Evolutionary conservation across 2,329 filamentous ascomycete species (phyloP).

Genomic region (Penicillium frequentans): DNA sequence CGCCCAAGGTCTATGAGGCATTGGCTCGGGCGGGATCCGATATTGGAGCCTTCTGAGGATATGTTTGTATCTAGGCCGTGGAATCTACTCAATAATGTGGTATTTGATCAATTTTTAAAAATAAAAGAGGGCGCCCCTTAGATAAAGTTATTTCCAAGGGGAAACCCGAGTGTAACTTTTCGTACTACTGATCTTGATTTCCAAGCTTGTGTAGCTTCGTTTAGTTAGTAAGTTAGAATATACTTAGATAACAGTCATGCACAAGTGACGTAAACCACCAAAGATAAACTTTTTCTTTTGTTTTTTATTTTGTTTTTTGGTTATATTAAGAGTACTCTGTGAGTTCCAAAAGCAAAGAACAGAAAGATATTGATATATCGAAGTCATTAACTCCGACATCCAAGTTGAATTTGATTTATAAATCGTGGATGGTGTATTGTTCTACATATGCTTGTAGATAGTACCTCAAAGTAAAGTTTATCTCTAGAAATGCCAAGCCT

Average conservation of each 20-base stretch:
- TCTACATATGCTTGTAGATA: not conserved
- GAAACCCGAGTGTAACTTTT: not conserved
- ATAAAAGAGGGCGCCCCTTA: not conserved
- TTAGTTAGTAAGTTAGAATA: not conserved
- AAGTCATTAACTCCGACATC: too few species aligned
- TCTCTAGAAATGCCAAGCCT: constrained; percentile 12
- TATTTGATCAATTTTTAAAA: not conserved
- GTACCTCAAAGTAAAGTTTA: not conserved
- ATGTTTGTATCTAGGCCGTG: not conserved
- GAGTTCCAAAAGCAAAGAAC: too few species aligned
- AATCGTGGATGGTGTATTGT: not conserved
- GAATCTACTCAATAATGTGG: not conserved
- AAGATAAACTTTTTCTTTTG: too few species aligned
- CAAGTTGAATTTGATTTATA: too few species aligned
- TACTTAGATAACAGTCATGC: too few species aligned
- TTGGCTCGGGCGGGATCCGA: constrained; percentile 79
- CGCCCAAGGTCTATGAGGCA: constrained; percentile 82
- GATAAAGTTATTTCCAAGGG: not conserved
- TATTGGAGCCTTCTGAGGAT: constrained; percentile 42
- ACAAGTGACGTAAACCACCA: too few species aligned
- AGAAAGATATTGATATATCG: too few species aligned
- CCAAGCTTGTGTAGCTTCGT: not conserved
- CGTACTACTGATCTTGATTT: not conserved
- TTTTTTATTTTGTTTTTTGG: too few species aligned
- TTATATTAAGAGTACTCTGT: too few species aligned